Evolutionary conservation across 257 asterid species (phyloP).

Genomic region (Plantago elongata): DNA sequence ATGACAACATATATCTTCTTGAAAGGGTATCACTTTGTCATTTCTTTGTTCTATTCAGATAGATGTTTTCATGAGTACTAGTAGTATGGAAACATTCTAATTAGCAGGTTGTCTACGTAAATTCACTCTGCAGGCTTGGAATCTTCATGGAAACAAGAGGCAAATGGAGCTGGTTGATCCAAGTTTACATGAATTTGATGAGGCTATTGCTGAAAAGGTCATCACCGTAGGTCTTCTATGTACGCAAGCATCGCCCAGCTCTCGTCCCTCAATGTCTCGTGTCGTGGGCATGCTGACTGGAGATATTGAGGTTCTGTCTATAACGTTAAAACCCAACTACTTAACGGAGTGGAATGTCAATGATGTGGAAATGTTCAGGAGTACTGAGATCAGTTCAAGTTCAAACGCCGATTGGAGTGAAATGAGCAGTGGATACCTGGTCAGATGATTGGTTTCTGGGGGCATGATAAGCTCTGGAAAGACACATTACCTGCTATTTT

Average conservation of each 20-base stretch:
- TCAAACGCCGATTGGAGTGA: no score
- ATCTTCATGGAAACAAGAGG: not conserved
- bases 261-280: slow-evolving; percentile 8
- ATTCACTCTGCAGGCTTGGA: not conserved
- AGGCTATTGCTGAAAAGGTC: not conserved
- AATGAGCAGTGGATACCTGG: no score
- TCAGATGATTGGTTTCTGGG: no score
- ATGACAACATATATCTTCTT: slow-evolving; percentile 53
- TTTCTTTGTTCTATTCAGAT: not conserved
- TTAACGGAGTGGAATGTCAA: not conserved
- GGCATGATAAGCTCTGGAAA: no score
- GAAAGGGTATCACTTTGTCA: slow-evolving; percentile 45
- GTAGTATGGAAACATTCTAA: no score
- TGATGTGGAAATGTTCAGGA: no score
- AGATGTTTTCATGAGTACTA: no score
- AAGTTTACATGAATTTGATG: not conserved
- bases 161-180: not conserved
- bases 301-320: not conserved
- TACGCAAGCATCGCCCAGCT: not conserved
- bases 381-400: no score
- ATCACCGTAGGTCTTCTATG: not conserved
- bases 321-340: not conserved
- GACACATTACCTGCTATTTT: no score
- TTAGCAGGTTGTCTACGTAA: no score
- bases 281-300: slow-evolving; percentile 1